A percentile compares a stretch with the other conserved stretches of the same genome.
These are phyloP conservation scores for Neopestalotiopsis sp. DNA, from an alignment of 2,329 filamentous ascomycete species.

Conservation along the genomic window DNA sequence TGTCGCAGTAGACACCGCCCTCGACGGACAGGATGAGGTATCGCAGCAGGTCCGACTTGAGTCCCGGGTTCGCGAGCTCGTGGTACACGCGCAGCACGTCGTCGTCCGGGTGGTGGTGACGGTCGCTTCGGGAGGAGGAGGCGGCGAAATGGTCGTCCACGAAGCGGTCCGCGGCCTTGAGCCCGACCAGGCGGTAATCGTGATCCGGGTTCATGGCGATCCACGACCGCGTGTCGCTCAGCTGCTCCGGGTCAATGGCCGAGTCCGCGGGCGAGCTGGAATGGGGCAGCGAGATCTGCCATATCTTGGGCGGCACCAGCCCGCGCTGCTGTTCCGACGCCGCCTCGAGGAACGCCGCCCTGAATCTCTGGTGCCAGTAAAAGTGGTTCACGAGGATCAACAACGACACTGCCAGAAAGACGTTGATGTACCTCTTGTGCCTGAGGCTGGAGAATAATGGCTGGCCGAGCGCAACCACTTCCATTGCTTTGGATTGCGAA, in stretches of 20 bases:
- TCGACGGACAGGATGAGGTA: constrained; percentile 72
- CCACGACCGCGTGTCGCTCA: constrained; percentile 29
- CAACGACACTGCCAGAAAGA: not conserved
- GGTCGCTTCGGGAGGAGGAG: too few species aligned
- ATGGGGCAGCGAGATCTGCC: constrained; percentile 29
- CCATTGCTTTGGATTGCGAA: not conserved
- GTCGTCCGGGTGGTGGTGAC: constrained; percentile 11
- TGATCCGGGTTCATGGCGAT: constrained; percentile 30
- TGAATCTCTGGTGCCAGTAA: not conserved
- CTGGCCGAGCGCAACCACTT: not conserved
- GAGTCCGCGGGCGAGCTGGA: not conserved
- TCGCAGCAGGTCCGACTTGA: constrained; percentile 59
- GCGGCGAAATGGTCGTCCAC: constrained; percentile 27
- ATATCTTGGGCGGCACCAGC: constrained; percentile 30
- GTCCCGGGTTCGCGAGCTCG: constrained; percentile 31
- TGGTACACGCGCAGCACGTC: constrained; percentile 28
- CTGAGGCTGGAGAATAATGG: not conserved
- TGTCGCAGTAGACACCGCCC: constrained; percentile 57
- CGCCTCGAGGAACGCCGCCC: not conserved
- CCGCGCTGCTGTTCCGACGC: not conserved
- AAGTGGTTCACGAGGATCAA: not conserved
- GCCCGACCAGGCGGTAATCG: constrained; percentile 32
- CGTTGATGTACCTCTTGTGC: not conserved
- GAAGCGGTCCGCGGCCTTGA: constrained; percentile 31
- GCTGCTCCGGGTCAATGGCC: constrained; percentile 19